These are phyloP conservation scores for Catunica adiposa DNA, from an alignment of 2,329 filamentous ascomycete genomes.

Conservation along the genomic window DNA sequence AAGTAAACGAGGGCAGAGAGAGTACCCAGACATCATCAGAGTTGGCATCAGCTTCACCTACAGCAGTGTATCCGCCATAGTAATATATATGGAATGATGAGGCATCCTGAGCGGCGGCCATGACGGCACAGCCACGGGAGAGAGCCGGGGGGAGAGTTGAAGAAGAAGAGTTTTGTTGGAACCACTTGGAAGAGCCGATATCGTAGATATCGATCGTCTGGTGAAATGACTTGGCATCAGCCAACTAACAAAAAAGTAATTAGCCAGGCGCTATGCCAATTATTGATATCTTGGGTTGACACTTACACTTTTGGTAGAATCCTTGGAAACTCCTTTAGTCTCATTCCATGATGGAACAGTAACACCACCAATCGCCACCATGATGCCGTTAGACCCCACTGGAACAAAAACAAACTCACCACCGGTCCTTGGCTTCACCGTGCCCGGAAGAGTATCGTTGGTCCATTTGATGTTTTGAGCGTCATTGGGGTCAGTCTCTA, in stretches of 20 bases:
- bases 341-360: conserved; percentile 32
- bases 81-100: conserved; percentile 74
- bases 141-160: conserved; percentile 34
- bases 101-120: conserved; percentile 51
- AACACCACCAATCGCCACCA: conserved; percentile 64
- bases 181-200: conserved; percentile 51
- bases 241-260: conserved; percentile 16
- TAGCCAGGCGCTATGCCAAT: too few species aligned
- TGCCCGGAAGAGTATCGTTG: conserved; percentile 35
- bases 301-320: conserved; percentile 17
- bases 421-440: conserved; percentile 39
- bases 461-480: conserved; percentile 37
- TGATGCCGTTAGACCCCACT: conserved; percentile 56
- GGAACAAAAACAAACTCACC: conserved; percentile 60
- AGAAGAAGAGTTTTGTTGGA: conserved; percentile 43
- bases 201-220: conserved; percentile 62
- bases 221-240: conserved; percentile 55
- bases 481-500: conserved; percentile 37
- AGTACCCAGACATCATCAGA: conserved; percentile 65
- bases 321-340: conserved; percentile 21
- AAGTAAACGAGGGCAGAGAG: conserved; percentile 64
- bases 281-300: too few species aligned
- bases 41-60: conserved; percentile 22
- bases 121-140: conserved; percentile 56
- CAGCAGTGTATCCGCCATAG: conserved; percentile 54